A percentile compares a stretch with the other conserved stretches of the same genome.
Evolutionary conservation across 441 rosid species (phyloP).

Genomic region (Aleurites moluccanus): DNA sequence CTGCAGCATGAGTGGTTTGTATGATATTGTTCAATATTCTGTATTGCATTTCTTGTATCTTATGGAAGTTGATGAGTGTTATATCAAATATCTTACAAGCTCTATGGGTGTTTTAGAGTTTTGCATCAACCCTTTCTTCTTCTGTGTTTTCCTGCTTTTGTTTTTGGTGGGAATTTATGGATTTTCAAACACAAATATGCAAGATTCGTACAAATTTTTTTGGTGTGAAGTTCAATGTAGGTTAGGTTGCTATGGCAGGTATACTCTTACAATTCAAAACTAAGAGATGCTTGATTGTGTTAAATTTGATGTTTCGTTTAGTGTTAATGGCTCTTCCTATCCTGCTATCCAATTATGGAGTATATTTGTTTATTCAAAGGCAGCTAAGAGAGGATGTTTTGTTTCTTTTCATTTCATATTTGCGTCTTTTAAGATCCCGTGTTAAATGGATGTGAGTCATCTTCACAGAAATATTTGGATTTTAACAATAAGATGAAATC

Average conservation of each 20-base stretch:
- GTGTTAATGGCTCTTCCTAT: background rate
- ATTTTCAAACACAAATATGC: background rate
- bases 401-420: background rate
- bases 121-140: background rate
- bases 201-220: background rate
- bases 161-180: background rate
- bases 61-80: background rate
- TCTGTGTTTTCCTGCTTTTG: background rate
- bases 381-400: background rate
- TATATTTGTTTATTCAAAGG: background rate
- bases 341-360: background rate
- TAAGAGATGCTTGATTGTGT: background rate
- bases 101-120: background rate
- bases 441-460: background rate
- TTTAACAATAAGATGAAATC: background rate
- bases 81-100: conserved; percentile 3
- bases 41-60: background rate
- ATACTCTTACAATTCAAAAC: background rate
- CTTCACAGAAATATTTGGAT: background rate
- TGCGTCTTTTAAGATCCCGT: background rate
- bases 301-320: background rate
- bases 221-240: background rate
- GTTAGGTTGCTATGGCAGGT: background rate
- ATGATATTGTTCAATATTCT: background rate
- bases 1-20: background rate